Percentiles rank a stretch among this genome's conserved stretches.
Evolutionary conservation across 495 filamentous ascomycete genomes (phyloP).

Genomic region (Tuber magnatum): DNA sequence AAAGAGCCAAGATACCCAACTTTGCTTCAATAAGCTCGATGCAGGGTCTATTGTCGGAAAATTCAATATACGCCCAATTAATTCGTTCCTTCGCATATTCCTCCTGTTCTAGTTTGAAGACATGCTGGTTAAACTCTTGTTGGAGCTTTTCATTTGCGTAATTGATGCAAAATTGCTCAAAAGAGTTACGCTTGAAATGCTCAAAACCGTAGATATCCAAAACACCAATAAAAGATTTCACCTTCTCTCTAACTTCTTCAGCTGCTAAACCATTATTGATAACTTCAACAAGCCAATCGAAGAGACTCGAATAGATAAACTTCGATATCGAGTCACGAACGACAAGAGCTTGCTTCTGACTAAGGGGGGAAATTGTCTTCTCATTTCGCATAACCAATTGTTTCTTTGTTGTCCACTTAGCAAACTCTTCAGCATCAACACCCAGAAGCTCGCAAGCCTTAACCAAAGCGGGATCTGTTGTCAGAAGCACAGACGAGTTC

Average conservation of each 20-base stretch:
- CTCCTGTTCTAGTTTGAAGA: constrained; percentile 99
- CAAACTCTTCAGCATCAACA: constrained; percentile 78
- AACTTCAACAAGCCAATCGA: constrained; percentile 95
- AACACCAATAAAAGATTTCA: constrained; percentile 93
- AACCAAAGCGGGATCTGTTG: constrained; percentile 71
- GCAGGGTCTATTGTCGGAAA: constrained; percentile 99
- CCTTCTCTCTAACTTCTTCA: constrained; percentile 72
- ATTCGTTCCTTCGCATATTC: constrained; percentile 96
- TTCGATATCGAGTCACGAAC: constrained; percentile 97
- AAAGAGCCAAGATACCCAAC: constrained; percentile 79
- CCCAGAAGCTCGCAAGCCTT: constrained; percentile 81
- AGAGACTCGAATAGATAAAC: constrained; percentile 95
- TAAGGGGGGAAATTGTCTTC: constrained; percentile 94
- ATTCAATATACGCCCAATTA: constrained; percentile 99
- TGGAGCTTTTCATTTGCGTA: constrained; percentile 99
- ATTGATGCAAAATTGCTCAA: constrained; percentile 99
- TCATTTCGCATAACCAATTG: constrained; percentile 94
- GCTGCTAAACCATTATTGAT: constrained; percentile 88
- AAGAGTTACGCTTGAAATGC: constrained; percentile 99
- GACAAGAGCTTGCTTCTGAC: constrained; percentile 86
- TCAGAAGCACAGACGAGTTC: constrained; percentile 73
- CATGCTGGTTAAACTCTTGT: constrained; percentile 98
- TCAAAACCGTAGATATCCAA: constrained; percentile 99
- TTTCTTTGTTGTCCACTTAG: constrained; percentile 99
- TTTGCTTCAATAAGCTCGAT: constrained; percentile 98